A percentile compares a stretch with the other conserved stretches of the same genome.
These are phyloP conservation scores for Rhododendron mucronatum DNA, from an alignment of 148 eudicot genomes.

Conservation along the genomic window DNA sequence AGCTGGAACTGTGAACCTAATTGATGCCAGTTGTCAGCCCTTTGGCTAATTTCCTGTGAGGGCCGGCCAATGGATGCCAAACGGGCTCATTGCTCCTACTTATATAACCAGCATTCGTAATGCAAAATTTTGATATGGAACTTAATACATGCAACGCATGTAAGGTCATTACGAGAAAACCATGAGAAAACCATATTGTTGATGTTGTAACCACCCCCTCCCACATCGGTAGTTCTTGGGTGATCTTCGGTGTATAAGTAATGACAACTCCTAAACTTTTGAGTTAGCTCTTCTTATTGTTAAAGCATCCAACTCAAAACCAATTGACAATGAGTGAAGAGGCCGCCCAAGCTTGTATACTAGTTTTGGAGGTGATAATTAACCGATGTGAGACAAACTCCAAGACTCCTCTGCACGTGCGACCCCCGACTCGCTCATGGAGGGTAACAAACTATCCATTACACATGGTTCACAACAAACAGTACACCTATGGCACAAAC, in stretches of 20 bases:
- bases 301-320: neutral
- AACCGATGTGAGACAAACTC: too few species aligned
- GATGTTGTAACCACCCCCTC: neutral
- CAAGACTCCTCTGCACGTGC: too few species aligned
- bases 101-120: neutral
- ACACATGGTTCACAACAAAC: too few species aligned
- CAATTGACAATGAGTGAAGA: too few species aligned
- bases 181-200: neutral
- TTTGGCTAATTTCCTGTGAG: neutral
- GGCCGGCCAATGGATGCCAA: neutral
- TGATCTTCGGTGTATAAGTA: neutral
- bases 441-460: too few species aligned
- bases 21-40: neutral
- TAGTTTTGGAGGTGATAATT: too few species aligned
- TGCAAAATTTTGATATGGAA: neutral
- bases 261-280: neutral
- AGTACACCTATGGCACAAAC: too few species aligned
- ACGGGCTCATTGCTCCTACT: neutral
- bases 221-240: neutral
- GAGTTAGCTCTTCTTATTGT: neutral
- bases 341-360: too few species aligned
- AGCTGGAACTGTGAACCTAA: neutral
- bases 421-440: too few species aligned
- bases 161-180: neutral
- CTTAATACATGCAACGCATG: neutral